Percentiles rank a stretch among this genome's conserved stretches.
Conservation (phyloP, 2,329 filamentous ascomycete genomes). For the Escovopsis weberi region DNA sequence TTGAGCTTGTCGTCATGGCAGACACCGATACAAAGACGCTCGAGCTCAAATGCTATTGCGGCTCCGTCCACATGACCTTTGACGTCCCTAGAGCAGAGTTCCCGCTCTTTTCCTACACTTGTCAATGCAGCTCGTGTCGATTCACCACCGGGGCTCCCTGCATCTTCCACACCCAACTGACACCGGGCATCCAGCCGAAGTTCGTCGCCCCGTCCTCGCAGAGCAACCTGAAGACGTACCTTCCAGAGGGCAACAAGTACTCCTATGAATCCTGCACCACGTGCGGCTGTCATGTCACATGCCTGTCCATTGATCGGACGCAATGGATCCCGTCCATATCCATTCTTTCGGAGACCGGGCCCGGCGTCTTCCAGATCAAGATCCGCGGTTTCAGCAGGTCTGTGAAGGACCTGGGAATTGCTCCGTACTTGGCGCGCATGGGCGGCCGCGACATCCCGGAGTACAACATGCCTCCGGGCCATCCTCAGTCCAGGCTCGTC, state of each 20-base stretch:
- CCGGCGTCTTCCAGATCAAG: conserved; percentile 19
- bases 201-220: conserved; percentile 26
- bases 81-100: conserved; percentile 23
- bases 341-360: conserved; percentile 24
- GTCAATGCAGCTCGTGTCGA: conserved; percentile 32
- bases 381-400: conserved; percentile 23
- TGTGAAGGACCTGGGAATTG: conserved; percentile 22
- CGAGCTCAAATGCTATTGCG: conserved; percentile 31
- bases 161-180: conserved; percentile 26
- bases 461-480: conserved; percentile 22
- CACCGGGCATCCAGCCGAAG: conserved; percentile 18
- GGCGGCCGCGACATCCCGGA: conserved; percentile 15
- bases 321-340: conserved; percentile 26
- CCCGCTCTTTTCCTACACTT: conserved; percentile 28
- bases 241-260: conserved; percentile 13
- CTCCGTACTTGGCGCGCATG: conserved; percentile 20
- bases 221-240: conserved; percentile 22
- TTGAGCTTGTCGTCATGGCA: conserved; percentile 7
- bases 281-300: conserved; percentile 31
- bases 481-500: conserved; percentile 13
- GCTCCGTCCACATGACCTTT: conserved; percentile 27
- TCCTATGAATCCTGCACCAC: conserved; percentile 29
- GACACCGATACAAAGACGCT: conserved; percentile 19
- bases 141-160: conserved; percentile 26
- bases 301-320: conserved; percentile 16